Evolutionary conservation across 2,329 filamentous ascomycete species (phyloP).

Genomic region (Salinomyces thailandicus): DNA sequence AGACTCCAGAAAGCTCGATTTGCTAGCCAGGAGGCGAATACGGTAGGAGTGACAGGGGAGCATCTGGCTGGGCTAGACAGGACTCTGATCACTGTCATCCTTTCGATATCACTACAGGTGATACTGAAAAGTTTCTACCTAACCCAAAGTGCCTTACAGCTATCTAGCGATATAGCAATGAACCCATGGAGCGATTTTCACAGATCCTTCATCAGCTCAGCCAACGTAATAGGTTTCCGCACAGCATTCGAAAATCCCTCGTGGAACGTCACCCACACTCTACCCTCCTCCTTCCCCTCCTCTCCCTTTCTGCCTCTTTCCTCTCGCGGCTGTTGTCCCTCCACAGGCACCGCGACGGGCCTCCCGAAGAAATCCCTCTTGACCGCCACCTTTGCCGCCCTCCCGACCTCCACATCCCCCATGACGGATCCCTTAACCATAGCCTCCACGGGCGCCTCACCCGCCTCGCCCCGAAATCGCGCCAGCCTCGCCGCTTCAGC

Average conservation of each 20-base stretch:
- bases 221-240: constrained; percentile 70
- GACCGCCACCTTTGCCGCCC: constrained; percentile 13
- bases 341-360: constrained; percentile 44
- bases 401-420: constrained; percentile 14
- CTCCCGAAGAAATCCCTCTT: constrained; percentile 72
- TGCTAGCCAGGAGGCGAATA: too few species aligned
- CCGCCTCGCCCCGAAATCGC: constrained; percentile 47
- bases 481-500: constrained; percentile 57
- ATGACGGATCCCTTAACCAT: constrained; percentile 8
- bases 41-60: too few species aligned
- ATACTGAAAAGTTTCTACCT: too few species aligned
- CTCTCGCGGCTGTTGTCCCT: constrained; percentile 35
- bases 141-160: too few species aligned
- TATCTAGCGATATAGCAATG: too few species aligned
- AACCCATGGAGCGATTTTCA: too few species aligned
- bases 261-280: constrained; percentile 80
- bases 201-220: constrained; percentile 58
- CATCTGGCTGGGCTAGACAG: too few species aligned
- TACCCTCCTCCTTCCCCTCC: constrained; percentile 40
- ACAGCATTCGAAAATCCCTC: constrained; percentile 91
- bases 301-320: constrained; percentile 26
- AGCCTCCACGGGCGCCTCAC: background rate
- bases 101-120: too few species aligned
- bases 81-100: too few species aligned
- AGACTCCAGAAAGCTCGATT: too few species aligned